phyloP scores from a whole-genome alignment of 129 eudicot genomes.

The Sambucus nigra region DNA sequence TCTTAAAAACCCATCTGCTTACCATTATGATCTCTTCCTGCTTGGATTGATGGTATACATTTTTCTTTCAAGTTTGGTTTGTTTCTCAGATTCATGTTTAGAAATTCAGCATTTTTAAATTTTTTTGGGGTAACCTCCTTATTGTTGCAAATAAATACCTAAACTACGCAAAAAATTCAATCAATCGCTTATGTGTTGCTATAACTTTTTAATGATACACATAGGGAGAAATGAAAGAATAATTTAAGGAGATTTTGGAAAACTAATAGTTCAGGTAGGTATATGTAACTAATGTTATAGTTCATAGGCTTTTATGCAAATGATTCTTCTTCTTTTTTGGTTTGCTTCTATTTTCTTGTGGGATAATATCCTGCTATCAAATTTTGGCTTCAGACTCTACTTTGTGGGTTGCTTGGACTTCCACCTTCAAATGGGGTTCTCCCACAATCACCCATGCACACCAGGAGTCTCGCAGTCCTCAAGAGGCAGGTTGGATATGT shows the following conservation, averaged over 20 bases:
- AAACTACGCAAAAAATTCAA: too few relatives aligned
- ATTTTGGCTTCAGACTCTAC: slow-evolving; percentile 50
- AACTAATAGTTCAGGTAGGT: too few relatives aligned
- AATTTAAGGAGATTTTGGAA: too few relatives aligned
- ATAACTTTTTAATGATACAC: too few relatives aligned
- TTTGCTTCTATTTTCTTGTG: not conserved
- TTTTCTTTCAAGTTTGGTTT: not conserved
- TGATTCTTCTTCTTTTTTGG: too few relatives aligned
- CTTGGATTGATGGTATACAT: slow-evolving; percentile 79
- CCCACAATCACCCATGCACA: slow-evolving; percentile 93
- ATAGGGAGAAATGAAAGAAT: too few relatives aligned
- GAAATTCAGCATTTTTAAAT: too few relatives aligned
- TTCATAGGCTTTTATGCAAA: not conserved
- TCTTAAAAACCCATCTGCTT: slow-evolving; percentile 81
- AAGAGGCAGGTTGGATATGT: slow-evolving; percentile 55
- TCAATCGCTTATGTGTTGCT: too few relatives aligned
- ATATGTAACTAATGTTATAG: too few relatives aligned
- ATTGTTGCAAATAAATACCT: too few relatives aligned
- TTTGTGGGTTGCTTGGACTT: slow-evolving; percentile 85
- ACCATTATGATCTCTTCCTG: slow-evolving; percentile 75
- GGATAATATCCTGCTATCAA: not conserved
- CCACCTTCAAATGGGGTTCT: slow-evolving; percentile 94
- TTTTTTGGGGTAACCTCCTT: too few relatives aligned
- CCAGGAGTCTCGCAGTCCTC: slow-evolving; percentile 76
- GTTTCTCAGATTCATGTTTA: not conserved